Percentiles rank a stretch among this genome's conserved stretches.
phyloP scores from a whole-genome alignment of 2,329 filamentous ascomycete genomes.

The Orbilia javanica region DNA sequence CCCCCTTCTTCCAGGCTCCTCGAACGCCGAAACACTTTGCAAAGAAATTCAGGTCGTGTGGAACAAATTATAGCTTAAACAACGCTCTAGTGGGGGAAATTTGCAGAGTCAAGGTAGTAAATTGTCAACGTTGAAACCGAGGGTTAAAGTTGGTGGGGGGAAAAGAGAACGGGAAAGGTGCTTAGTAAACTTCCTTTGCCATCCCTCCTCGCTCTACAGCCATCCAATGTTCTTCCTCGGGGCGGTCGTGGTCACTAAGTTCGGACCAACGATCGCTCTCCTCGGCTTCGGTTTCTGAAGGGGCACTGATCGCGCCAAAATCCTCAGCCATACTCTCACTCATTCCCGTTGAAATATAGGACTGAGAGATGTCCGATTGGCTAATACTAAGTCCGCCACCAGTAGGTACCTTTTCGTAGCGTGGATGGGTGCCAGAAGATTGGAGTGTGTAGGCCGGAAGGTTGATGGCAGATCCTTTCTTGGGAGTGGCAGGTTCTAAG shows the following conservation, averaged over 20 bases:
- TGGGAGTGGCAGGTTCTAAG: constrained; percentile 38
- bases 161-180: not conserved
- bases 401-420: constrained; percentile 18
- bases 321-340: constrained; percentile 46
- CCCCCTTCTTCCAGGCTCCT: constrained; percentile 27
- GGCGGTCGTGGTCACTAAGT: constrained; percentile 39
- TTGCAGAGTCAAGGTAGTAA: not conserved
- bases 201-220: constrained; percentile 51
- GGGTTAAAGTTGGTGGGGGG: not conserved
- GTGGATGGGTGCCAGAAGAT: not conserved
- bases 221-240: constrained; percentile 53
- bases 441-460: constrained; percentile 39
- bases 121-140: not conserved
- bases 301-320: constrained; percentile 45
- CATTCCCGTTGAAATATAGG: constrained; percentile 49
- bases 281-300: constrained; percentile 51
- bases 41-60: not conserved
- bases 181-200: constrained; percentile 51
- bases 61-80: not conserved
- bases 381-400: constrained; percentile 29
- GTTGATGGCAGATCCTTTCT: constrained; percentile 49
- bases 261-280: constrained; percentile 57
- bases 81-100: not conserved
- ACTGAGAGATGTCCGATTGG: constrained; percentile 46
- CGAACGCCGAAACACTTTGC: constrained; percentile 22